Percentiles rank a stretch among this genome's conserved stretches.
phyloP scores from a whole-genome alignment of 2,329 filamentous ascomycete species.

The Calonectria crousiana region DNA sequence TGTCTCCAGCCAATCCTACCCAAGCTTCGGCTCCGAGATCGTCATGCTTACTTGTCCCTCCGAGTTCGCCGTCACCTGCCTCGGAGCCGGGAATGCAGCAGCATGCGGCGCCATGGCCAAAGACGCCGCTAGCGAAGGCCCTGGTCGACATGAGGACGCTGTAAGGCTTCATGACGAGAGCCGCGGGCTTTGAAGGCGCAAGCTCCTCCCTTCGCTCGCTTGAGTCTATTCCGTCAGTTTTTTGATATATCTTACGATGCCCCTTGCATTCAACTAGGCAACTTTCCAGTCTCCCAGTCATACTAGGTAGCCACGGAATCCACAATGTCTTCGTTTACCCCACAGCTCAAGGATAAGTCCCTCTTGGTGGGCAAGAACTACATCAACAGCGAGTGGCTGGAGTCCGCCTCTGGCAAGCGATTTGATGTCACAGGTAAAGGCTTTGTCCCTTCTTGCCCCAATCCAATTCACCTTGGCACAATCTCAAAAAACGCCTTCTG shows the following conservation, averaged over 20 bases:
- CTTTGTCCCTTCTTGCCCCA: no score
- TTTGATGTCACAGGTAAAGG: slow-evolving; percentile 68
- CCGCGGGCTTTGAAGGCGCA: not conserved
- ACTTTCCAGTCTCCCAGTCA: not conserved
- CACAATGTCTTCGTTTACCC: slow-evolving; percentile 19
- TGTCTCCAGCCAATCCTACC: not conserved
- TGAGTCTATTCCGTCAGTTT: not conserved
- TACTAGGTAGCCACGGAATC: not conserved
- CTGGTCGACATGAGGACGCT: not conserved
- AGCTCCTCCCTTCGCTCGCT: not conserved
- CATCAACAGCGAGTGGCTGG: slow-evolving; percentile 80
- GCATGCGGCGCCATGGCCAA: not conserved
- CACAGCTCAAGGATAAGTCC: slow-evolving; percentile 66
- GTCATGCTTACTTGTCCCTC: not conserved
- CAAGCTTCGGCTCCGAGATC: not conserved
- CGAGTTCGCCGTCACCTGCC: slow-evolving; percentile 23
- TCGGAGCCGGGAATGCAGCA: slow-evolving; percentile 23
- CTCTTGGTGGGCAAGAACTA: slow-evolving; percentile 73
- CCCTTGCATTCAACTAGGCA: not conserved
- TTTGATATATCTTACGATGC: not conserved
- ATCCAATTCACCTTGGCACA: not conserved
- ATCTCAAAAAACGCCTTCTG: not conserved
- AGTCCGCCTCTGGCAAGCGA: slow-evolving; percentile 75
- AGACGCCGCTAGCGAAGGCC: not conserved
- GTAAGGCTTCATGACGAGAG: not conserved